Percentiles rank a stretch among this genome's conserved stretches.
Conservation (phyloP, 1,284 basidiomycete genomes). For the Lignosus rhinocerotis region DNA sequence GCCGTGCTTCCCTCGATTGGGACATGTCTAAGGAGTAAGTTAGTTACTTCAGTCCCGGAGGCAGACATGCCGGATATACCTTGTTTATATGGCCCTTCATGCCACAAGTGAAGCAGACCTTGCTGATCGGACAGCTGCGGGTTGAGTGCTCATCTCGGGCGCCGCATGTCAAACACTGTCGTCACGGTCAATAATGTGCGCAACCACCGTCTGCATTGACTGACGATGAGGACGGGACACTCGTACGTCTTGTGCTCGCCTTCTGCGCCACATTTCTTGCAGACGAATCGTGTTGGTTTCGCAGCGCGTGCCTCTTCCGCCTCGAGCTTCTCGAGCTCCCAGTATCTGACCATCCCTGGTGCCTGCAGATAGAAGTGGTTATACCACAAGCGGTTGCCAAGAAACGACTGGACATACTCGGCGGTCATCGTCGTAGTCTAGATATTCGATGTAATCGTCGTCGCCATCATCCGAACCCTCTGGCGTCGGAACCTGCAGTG, state of each 20-base stretch:
- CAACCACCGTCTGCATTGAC: slow-evolving; percentile 28
- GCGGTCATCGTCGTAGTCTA: slow-evolving; percentile 65
- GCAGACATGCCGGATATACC: slow-evolving; percentile 42
- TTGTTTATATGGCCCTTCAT: slow-evolving; percentile 83
- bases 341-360: slow-evolving; percentile 59
- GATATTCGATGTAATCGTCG: slow-evolving; percentile 69
- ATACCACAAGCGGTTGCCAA: neutral
- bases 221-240: slow-evolving; percentile 69
- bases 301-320: slow-evolving; percentile 38
- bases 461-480: slow-evolving; percentile 43
- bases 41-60: neutral
- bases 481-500: slow-evolving; percentile 44
- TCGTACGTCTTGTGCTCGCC: slow-evolving; percentile 63
- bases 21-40: slow-evolving; percentile 64
- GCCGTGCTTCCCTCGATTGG: slow-evolving; percentile 51
- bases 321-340: slow-evolving; percentile 42
- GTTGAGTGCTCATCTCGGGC: slow-evolving; percentile 84
- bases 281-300: slow-evolving; percentile 51
- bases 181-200: slow-evolving; percentile 2
- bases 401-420: slow-evolving; percentile 42
- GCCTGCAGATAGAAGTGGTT: slow-evolving; percentile 10
- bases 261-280: slow-evolving; percentile 73
- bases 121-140: slow-evolving; percentile 80
- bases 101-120: slow-evolving; percentile 85
- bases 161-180: slow-evolving; percentile 86